Conservation (phyloP, 306 rosid genomes). For the Acmispon strigosus region DNA sequence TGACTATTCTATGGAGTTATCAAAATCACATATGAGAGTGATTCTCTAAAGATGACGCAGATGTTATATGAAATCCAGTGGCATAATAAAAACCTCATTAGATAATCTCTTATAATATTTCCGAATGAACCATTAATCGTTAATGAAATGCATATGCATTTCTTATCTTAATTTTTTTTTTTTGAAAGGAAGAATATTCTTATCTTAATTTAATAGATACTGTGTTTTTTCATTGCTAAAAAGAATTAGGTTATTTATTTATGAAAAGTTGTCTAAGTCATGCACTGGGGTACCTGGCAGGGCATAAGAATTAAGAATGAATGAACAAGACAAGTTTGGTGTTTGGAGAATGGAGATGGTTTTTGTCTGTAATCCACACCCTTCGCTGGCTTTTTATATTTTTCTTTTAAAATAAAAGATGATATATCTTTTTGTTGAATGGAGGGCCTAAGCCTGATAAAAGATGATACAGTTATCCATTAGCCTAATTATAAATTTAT, state of each 20-base stretch:
- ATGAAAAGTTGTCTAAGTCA: not conserved
- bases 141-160: not conserved
- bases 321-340: not conserved
- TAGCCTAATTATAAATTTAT: not conserved
- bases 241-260: too few relatives aligned
- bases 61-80: too few relatives aligned
- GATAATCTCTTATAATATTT: not conserved
- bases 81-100: too few relatives aligned
- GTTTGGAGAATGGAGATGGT: not conserved
- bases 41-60: too few relatives aligned
- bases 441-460: too few relatives aligned
- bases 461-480: not conserved
- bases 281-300: not conserved
- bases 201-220: too few relatives aligned
- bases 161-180: not conserved
- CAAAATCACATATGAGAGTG: too few relatives aligned
- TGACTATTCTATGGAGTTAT: too few relatives aligned
- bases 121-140: not conserved
- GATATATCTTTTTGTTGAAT: too few relatives aligned
- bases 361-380: not conserved
- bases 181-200: too few relatives aligned
- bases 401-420: too few relatives aligned
- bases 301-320: not conserved
- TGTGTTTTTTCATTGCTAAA: not conserved
- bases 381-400: not conserved